phyloP scores from a whole-genome alignment of 1,139 yeast genomes.

The Magnusiomyces tetraspermus region DNA sequence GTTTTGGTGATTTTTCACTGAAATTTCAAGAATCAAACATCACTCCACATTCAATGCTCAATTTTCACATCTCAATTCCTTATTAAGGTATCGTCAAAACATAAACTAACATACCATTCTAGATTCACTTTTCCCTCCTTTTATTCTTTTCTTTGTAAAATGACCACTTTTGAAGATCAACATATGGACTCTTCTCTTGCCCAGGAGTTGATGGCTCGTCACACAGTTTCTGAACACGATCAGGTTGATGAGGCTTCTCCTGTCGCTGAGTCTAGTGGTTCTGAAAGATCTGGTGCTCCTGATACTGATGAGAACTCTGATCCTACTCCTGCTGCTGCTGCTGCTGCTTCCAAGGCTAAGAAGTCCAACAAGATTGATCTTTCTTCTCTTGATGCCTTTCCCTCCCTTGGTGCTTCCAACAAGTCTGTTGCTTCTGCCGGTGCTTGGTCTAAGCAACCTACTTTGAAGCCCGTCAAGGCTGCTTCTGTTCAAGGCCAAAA shows the following conservation, averaged over 20 bases:
- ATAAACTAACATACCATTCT: neutral
- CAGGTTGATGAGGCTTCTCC: neutral
- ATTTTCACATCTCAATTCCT: neutral
- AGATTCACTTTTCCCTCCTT: neutral
- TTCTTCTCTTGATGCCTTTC: slow-evolving; percentile 45
- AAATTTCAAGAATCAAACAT: neutral
- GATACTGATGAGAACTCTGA: neutral
- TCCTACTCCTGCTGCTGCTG: slow-evolving; percentile 2
- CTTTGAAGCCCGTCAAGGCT: slow-evolving; percentile 6
- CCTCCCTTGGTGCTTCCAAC: slow-evolving; percentile 51
- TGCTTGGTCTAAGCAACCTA: slow-evolving; percentile 13
- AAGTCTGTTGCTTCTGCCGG: slow-evolving; percentile 4
- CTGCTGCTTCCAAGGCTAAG: slow-evolving; percentile 4
- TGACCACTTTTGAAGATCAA: slow-evolving; percentile 11
- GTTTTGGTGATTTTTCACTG: neutral
- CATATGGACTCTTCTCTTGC: slow-evolving; percentile 20
- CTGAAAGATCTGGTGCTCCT: slow-evolving; percentile 1
- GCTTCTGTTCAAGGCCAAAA: slow-evolving; percentile 6
- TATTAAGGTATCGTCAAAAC: neutral
- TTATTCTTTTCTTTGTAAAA: neutral
- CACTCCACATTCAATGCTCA: neutral
- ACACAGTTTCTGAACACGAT: slow-evolving; percentile 12
- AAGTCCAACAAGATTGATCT: slow-evolving; percentile 19
- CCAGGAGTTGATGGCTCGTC: slow-evolving; percentile 25
- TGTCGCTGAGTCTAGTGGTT: neutral